Conservation (phyloP, 805 yeast genomes). For the Pichia phayaonensis region DNA sequence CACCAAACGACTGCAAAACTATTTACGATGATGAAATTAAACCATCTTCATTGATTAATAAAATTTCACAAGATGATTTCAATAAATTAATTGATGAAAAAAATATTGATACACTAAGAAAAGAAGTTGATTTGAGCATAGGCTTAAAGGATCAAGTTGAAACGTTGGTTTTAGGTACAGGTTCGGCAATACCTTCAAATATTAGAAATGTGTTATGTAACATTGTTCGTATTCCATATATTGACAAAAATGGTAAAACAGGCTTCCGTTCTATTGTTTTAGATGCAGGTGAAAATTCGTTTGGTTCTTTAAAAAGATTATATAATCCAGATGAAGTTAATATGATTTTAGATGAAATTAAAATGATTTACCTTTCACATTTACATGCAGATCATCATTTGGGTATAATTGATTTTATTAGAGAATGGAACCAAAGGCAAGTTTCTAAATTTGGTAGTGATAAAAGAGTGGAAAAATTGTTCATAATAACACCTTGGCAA, state of each 20-base stretch:
- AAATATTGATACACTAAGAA: slow-evolving; percentile 1
- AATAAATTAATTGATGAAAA: slow-evolving; percentile 3
- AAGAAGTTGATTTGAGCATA: slow-evolving; percentile 9
- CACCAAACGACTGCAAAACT: slow-evolving; percentile 18
- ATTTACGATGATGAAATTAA: slow-evolving; percentile 24
- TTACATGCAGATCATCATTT: slow-evolving; percentile 96
- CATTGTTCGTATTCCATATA: slow-evolving; percentile 60
- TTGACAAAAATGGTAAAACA: slow-evolving; percentile 4
- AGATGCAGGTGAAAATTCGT: slow-evolving; percentile 95
- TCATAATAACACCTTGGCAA: slow-evolving; percentile 69
- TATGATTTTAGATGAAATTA: slow-evolving; percentile 48
- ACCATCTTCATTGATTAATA: slow-evolving; percentile 7
- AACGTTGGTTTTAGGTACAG: slow-evolving; percentile 80
- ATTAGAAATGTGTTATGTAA: slow-evolving; percentile 82
- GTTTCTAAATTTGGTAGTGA: slow-evolving; percentile 30
- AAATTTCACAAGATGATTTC: slow-evolving; percentile 10
- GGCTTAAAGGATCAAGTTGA: slow-evolving; percentile 48
- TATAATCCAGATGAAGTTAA: slow-evolving; percentile 40
- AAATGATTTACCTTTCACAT: slow-evolving; percentile 70
- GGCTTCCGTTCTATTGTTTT: slow-evolving; percentile 44
- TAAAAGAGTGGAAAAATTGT: slow-evolving; percentile 31
- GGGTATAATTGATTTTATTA: slow-evolving; percentile 66
- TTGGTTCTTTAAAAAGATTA: slow-evolving; percentile 61
- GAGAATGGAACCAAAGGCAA: slow-evolving; percentile 48
- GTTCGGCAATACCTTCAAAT: slow-evolving; percentile 82